Conservation (phyloP, 1,139 yeast genomes). For the Tardiomyces digboiensis region DNA sequence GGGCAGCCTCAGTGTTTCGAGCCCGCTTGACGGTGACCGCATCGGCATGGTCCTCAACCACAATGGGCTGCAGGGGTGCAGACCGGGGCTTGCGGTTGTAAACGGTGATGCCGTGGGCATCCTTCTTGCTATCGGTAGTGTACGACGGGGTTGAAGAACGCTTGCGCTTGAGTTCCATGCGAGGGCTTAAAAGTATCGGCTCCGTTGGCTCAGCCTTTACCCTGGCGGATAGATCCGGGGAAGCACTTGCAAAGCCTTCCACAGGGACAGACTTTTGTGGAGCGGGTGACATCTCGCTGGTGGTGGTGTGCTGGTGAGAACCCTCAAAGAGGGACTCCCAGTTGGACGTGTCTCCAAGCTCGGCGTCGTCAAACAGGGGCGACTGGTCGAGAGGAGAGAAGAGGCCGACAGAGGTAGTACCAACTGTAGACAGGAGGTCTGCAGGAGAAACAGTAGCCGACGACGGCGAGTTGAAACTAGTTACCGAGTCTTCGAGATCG, state of each 20-base stretch:
- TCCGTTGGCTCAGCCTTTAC: constrained; percentile 1
- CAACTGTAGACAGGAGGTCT: constrained; percentile 16
- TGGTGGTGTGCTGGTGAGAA: background rate
- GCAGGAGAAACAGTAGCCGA: constrained; percentile 24
- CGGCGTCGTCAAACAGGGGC: constrained; percentile 27
- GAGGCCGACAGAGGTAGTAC: constrained; percentile 9
- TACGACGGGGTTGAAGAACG: constrained; percentile 2
- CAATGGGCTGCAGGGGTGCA: constrained; percentile 51
- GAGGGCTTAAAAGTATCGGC: background rate
- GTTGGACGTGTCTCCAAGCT: constrained; percentile 19
- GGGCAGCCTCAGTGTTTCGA: constrained; percentile 93
- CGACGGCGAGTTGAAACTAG: constrained; percentile 14
- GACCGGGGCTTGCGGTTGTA: constrained; percentile 32
- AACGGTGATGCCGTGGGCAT: constrained; percentile 28
- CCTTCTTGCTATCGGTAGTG: constrained; percentile 22
- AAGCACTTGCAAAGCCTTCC: too few relatives aligned
- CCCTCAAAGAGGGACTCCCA: constrained; percentile 28
- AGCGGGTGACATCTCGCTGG: background rate
- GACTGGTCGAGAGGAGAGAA: constrained; percentile 21
- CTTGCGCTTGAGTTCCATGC: background rate
- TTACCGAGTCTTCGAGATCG: constrained; percentile 3
- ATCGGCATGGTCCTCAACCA: constrained; percentile 30
- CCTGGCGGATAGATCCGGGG: too few relatives aligned
- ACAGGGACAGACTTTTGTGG: too few relatives aligned
- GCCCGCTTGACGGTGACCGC: constrained; percentile 51